Conservation (phyloP, 352 stramenopile genomes). For the Pythium guiyangense region DNA sequence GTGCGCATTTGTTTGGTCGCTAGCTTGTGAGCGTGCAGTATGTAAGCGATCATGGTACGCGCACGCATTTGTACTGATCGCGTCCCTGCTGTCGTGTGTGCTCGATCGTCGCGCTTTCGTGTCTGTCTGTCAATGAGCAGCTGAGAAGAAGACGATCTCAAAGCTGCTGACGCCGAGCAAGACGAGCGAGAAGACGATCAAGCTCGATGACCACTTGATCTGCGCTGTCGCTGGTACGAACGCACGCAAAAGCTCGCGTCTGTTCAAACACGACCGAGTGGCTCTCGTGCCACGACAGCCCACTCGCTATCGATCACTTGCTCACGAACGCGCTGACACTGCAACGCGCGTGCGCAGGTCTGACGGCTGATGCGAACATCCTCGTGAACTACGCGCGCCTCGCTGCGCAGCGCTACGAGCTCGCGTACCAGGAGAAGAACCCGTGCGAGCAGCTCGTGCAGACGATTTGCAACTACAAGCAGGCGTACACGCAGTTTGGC, state of each 20-base stretch:
- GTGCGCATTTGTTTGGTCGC: slow-evolving; percentile 25
- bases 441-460: slow-evolving; percentile 98
- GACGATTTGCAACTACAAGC: slow-evolving; percentile 99
- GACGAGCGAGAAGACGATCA: slow-evolving; percentile 99
- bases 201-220: slow-evolving; percentile 95
- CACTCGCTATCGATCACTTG: background rate
- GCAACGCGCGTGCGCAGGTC: slow-evolving; percentile 31
- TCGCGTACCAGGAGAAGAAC: slow-evolving; percentile 98
- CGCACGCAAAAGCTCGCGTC: no score
- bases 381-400: slow-evolving; percentile 98
- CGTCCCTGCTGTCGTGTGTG: no score
- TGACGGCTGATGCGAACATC: slow-evolving; percentile 99
- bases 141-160: slow-evolving; percentile 97
- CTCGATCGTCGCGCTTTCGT: no score
- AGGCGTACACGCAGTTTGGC: slow-evolving; percentile 99
- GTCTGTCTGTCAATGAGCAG: slow-evolving; percentile 27
- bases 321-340: background rate
- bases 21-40: background rate
- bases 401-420: slow-evolving; percentile 95
- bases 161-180: slow-evolving; percentile 98
- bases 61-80: background rate
- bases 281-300: background rate
- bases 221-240: slow-evolving; percentile 92
- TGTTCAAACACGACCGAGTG: no score
- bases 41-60: no score